Evolutionary conservation across 2,329 filamentous ascomycete species (phyloP), one percentile per base, ranked within the genome.

Genomic region (Ceratocystis destructans): DNA sequence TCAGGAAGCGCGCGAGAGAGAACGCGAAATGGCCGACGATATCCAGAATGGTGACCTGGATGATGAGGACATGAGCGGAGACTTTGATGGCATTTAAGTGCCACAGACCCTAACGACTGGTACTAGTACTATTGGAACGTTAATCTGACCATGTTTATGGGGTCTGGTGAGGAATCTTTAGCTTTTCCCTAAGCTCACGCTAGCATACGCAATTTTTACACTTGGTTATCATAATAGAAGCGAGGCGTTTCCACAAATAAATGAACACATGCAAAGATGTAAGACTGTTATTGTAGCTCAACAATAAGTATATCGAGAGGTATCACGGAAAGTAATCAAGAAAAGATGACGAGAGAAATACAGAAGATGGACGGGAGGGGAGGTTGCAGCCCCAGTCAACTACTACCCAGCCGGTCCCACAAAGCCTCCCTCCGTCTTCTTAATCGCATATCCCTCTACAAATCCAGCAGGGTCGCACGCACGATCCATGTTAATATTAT

Each of bases 31-130:
- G 81, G 94, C 92, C 69, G 97, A 97, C 82, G 94, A 99, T 80
- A 97, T 99, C 74, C 90, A 96, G 77, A 94, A 97, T 71, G 94
- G 93, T 22, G 94, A 99, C 73, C 83, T 96, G 76, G 94, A 97
- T 72, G 94, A 96, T 72, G 94, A 96, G 73, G 94, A 97, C 78
- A 87, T 95, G 61, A 91, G 90, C 65, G 93, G 91, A 67, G 93
- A 96, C 73, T 97, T 96, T 76, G 94, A 97, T 73, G 93, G 90
- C 72, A 90, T 97, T 82, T 97, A 88, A 83, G 69, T 48, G 15
- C 5, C 17, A n/a, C 25, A n/a, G 3, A 46, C 28, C 33, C 15
- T 17, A 22, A 12, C 48, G 22, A n/a, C 41, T 20, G 48, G 44
- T 48, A 63, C 25, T 37, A 7, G 61, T 33, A 10, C 25, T 33